phyloP scores from a whole-genome alignment of 352 stramenopile genomes.

The Phytopythium montanum region DNA sequence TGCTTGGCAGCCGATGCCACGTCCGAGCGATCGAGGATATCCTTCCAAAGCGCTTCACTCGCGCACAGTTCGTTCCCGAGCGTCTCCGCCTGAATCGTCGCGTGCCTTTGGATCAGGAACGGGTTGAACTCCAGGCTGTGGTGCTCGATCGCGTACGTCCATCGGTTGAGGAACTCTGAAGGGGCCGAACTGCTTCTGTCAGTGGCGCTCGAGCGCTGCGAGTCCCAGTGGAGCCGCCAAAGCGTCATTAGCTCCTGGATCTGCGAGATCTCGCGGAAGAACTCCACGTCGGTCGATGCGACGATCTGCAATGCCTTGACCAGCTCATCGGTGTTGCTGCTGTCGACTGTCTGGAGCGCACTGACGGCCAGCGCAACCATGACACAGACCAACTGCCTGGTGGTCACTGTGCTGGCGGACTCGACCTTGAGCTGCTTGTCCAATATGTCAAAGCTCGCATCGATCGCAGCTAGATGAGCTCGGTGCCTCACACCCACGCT shows the following conservation, averaged over 20 bases:
- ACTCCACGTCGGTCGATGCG: slow-evolving; percentile 62
- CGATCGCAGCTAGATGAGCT: slow-evolving; percentile 42
- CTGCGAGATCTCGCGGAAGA: slow-evolving; percentile 52
- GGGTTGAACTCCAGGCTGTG: slow-evolving; percentile 65
- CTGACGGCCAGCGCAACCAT: slow-evolving; percentile 48
- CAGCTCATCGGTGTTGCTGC: slow-evolving; percentile 23
- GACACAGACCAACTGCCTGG: slow-evolving; percentile 34
- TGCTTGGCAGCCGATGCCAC: slow-evolving; percentile 20
- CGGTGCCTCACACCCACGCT: neutral
- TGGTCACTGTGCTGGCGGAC: slow-evolving; percentile 22
- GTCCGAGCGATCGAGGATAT: slow-evolving; percentile 39
- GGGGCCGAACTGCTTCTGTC: neutral
- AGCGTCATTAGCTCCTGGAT: slow-evolving; percentile 57
- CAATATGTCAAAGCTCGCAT: slow-evolving; percentile 47
- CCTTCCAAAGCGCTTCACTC: slow-evolving; percentile 54
- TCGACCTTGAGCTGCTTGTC: slow-evolving; percentile 15
- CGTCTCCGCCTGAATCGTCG: slow-evolving; percentile 39
- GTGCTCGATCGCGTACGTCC: slow-evolving; percentile 34
- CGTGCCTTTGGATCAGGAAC: slow-evolving; percentile 56
- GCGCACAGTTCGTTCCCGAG: slow-evolving; percentile 45
- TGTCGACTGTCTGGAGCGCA: slow-evolving; percentile 31
- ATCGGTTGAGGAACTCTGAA: slow-evolving; percentile 18
- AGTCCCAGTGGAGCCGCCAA: slow-evolving; percentile 57
- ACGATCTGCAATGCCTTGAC: slow-evolving; percentile 79
- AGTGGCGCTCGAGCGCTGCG: slow-evolving; percentile 12